These are phyloP conservation scores for Coemansia sp. DNA, from an alignment of 192 early-diverging fungal species.

Conservation along the genomic window DNA sequence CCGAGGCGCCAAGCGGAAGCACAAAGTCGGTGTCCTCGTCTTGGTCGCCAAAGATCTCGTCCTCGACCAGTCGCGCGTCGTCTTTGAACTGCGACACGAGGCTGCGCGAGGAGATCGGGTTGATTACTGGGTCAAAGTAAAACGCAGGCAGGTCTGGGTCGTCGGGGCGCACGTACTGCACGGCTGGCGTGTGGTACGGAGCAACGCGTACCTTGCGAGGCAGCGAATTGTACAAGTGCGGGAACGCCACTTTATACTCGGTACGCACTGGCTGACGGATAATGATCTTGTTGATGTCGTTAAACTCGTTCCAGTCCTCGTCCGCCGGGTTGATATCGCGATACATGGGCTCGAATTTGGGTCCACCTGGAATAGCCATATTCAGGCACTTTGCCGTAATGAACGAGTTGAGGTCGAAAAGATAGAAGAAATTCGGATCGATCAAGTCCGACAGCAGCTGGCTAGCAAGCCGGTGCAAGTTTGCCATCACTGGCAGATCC, in stretches of 20 bases:
- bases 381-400: slow-evolving; percentile 98
- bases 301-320: slow-evolving; percentile 99
- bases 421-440: slow-evolving; percentile 98
- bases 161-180: slow-evolving; percentile 86
- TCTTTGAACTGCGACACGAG: slow-evolving; percentile 68
- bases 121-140: slow-evolving; percentile 96
- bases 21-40: slow-evolving; percentile 73
- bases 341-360: slow-evolving; percentile 96
- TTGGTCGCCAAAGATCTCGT: slow-evolving; percentile 73
- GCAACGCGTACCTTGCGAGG: slow-evolving; percentile 91
- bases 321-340: slow-evolving; percentile 95
- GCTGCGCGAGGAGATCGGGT: slow-evolving; percentile 77
- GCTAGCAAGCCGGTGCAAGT: slow-evolving; percentile 86
- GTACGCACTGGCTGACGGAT: slow-evolving; percentile 98
- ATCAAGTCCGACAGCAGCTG: slow-evolving; percentile 93
- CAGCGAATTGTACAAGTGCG: slow-evolving; percentile 96
- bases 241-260: slow-evolving; percentile 99
- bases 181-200: slow-evolving; percentile 92
- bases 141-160: slow-evolving; percentile 97
- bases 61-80: slow-evolving; percentile 68
- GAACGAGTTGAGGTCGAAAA: slow-evolving; percentile 94
- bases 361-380: slow-evolving; percentile 97
- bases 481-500: slow-evolving; percentile 93
- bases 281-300: slow-evolving; percentile 99
- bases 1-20: slow-evolving; percentile 73